A percentile compares a stretch with the other conserved stretches of the same genome.
phyloP scores from a whole-genome alignment of 805 yeast species.

The Nematodospora valgi region DNA sequence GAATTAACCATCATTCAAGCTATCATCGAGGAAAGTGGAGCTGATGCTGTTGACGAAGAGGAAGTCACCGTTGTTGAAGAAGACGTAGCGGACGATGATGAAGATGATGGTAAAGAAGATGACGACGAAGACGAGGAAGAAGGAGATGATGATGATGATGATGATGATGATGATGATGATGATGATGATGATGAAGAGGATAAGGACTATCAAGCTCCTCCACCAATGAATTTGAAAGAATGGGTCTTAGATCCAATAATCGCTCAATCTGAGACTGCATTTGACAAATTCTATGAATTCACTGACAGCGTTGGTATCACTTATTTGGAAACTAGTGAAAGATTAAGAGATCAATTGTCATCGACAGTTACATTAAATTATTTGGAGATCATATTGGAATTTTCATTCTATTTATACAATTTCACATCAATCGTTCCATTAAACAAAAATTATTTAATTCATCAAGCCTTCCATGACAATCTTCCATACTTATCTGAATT shows the following conservation, averaged over 20 bases:
- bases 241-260: slow-evolving; percentile 38
- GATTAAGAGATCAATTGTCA: slow-evolving; percentile 38
- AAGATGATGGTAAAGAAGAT: slow-evolving; percentile 20
- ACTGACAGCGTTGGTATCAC: slow-evolving; percentile 37
- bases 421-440: slow-evolving; percentile 35
- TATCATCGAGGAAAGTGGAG: slow-evolving; percentile 17
- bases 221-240: slow-evolving; percentile 38
- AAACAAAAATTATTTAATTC: slow-evolving; percentile 33
- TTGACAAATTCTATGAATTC: slow-evolving; percentile 23
- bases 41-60: slow-evolving; percentile 20
- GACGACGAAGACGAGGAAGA: slow-evolving; percentile 26
- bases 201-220: slow-evolving; percentile 33
- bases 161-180: slow-evolving; percentile 17
- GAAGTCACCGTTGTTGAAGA: slow-evolving; percentile 19
- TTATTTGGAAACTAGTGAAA: slow-evolving; percentile 31
- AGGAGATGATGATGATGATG: slow-evolving; percentile 15
- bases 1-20: slow-evolving; percentile 18
- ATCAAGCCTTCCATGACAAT: slow-evolving; percentile 33
- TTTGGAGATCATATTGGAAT: slow-evolving; percentile 28
- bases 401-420: slow-evolving; percentile 26
- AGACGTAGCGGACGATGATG: slow-evolving; percentile 25
- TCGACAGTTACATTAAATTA: slow-evolving; percentile 34
- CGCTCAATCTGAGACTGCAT: slow-evolving; percentile 22
- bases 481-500: slow-evolving; percentile 20
- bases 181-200: slow-evolving; percentile 36